phyloP scores from a whole-genome alignment of 1,139 yeast genomes.

The Magnusiomyces fungicola region DNA sequence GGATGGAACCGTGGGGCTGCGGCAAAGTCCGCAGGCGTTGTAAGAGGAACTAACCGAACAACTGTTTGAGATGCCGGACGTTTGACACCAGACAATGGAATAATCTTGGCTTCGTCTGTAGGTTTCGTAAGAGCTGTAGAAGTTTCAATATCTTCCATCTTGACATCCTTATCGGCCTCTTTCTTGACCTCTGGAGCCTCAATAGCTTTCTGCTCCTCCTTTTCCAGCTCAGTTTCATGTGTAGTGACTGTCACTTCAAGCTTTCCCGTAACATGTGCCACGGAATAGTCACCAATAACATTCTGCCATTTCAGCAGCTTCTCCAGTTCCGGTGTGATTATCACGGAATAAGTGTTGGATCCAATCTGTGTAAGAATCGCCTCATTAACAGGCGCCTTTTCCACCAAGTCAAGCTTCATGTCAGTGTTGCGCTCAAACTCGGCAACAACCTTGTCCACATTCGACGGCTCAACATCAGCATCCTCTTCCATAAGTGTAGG shows the following conservation, averaged over 20 bases:
- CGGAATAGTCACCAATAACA: slow-evolving; percentile 69
- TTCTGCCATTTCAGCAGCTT: slow-evolving; percentile 71
- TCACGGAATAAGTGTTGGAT: slow-evolving; percentile 31
- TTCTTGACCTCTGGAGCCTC: not conserved
- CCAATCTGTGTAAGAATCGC: slow-evolving; percentile 25
- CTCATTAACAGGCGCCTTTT: slow-evolving; percentile 36
- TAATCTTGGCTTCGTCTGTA: not conserved
- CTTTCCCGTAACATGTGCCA: slow-evolving; percentile 78
- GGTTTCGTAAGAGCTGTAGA: not conserved
- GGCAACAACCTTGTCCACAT: slow-evolving; percentile 21
- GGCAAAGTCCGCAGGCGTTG: slow-evolving; percentile 27
- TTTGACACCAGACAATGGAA: not conserved
- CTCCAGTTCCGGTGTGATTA: slow-evolving; percentile 62
- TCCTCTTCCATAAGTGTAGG: not conserved
- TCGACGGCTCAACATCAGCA: slow-evolving; percentile 20
- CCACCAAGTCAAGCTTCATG: slow-evolving; percentile 13
- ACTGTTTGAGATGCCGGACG: not conserved
- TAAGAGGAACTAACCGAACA: slow-evolving; percentile 23
- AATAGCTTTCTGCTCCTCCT: slow-evolving; percentile 27
- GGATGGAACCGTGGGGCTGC: slow-evolving; percentile 34
- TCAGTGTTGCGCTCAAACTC: slow-evolving; percentile 1
- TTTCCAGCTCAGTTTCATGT: not conserved
- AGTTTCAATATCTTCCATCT: not conserved
- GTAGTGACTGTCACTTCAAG: slow-evolving; percentile 25
- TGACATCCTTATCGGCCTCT: slow-evolving; percentile 1